phyloP scores from a whole-genome alignment of 805 yeast species.

The Saccharomyces paradoxus region DNA sequence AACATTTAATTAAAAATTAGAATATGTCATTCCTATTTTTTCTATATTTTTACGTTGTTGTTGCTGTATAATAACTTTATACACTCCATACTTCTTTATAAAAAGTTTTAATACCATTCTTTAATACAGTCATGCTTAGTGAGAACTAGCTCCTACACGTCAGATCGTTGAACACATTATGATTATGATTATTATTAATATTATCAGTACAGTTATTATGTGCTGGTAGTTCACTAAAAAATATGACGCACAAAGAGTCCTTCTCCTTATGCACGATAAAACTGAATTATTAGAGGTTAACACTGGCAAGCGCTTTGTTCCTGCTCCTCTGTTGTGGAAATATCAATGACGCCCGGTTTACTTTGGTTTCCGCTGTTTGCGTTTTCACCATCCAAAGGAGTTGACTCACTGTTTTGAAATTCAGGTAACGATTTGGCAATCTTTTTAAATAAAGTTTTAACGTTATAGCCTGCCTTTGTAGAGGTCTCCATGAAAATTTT shows the following conservation, averaged over 20 bases:
- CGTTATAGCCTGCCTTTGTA: constrained; percentile 91
- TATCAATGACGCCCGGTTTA: constrained; percentile 38
- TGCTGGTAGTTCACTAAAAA: background rate
- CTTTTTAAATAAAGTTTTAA: constrained; percentile 78
- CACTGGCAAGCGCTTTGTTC: constrained; percentile 37
- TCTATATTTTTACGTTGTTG: background rate
- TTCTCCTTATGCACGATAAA: background rate
- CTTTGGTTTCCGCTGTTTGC: constrained; percentile 26
- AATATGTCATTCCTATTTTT: background rate
- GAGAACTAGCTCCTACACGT: background rate
- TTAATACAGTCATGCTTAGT: background rate
- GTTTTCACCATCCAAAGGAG: constrained; percentile 16
- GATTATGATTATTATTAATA: background rate
- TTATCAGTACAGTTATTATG: background rate
- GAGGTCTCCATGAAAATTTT: constrained; percentile 85
- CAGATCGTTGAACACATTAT: background rate
- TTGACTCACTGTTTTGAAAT: constrained; percentile 38
- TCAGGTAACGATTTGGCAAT: constrained; percentile 90
- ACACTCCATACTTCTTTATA: background rate
- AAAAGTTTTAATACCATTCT: background rate
- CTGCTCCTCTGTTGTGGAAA: constrained; percentile 31
- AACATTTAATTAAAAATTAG: background rate
- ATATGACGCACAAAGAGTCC: background rate
- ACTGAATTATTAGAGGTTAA: constrained; percentile 8
- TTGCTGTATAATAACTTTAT: background rate